These are phyloP conservation scores for Protostelium mycophagum DNA, from an alignment of 78 protist genomes.

Conservation along the genomic window DNA sequence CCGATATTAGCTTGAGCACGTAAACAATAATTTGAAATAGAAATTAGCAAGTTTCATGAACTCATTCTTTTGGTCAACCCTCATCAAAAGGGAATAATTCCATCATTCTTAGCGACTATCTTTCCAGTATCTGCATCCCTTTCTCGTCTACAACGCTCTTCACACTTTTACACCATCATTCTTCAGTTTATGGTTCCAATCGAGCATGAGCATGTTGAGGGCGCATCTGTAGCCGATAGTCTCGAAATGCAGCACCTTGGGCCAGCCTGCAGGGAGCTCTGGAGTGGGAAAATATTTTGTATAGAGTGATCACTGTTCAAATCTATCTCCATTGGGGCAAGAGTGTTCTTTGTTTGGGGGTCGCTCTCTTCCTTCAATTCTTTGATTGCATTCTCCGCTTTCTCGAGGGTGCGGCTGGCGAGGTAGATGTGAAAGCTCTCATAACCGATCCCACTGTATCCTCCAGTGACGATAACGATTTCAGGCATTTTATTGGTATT, in stretches of 20 bases:
- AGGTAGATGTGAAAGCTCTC: not conserved
- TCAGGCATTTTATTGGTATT: too few relatives aligned
- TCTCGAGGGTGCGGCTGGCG: not conserved
- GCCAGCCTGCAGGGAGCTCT: not conserved
- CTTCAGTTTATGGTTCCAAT: not conserved
- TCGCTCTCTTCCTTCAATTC: not conserved
- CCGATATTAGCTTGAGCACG: too few relatives aligned
- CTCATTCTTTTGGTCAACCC: too few relatives aligned
- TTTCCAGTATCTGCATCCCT: too few relatives aligned
- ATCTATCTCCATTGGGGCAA: not conserved
- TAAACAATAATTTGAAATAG: too few relatives aligned
- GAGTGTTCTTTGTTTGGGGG: not conserved
- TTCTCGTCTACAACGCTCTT: too few relatives aligned
- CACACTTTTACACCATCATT: not conserved
- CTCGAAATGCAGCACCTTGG: not conserved
- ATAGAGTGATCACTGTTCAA: not conserved
- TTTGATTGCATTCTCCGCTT: not conserved
- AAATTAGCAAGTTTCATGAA: too few relatives aligned
- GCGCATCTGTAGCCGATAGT: not conserved
- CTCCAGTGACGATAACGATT: not conserved
- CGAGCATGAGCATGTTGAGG: slow-evolving; percentile 2
- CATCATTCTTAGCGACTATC: too few relatives aligned
- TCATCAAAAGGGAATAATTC: too few relatives aligned
- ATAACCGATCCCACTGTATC: not conserved
- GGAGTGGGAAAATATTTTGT: not conserved